Conservation (phyloP, 805 yeast species). For the Tetrapisispora namnaoensis region DNA sequence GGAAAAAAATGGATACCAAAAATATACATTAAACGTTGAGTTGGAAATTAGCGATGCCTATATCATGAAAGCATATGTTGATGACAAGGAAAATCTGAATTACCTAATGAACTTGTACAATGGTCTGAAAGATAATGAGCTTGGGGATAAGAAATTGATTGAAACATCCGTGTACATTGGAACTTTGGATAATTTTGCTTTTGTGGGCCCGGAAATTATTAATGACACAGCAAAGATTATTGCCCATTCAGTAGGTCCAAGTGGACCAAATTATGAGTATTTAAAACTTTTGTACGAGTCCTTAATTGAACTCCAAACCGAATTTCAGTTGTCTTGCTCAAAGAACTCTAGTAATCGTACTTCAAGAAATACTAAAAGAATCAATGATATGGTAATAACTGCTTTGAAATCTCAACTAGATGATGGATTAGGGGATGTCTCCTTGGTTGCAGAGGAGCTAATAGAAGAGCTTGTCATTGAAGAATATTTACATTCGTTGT, state of each 20-base stretch:
- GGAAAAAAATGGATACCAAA: constrained; percentile 82
- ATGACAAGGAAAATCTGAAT: background rate
- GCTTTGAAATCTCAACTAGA: background rate
- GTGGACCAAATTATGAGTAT: constrained; percentile 74
- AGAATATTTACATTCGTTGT: constrained; percentile 27
- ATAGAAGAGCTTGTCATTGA: constrained; percentile 3
- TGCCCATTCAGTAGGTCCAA: constrained; percentile 53
- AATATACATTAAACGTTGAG: constrained; percentile 56
- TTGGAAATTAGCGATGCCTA: constrained; percentile 21
- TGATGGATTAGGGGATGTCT: background rate
- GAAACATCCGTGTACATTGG: constrained; percentile 72
- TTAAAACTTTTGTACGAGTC: constrained; percentile 45
- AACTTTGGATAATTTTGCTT: constrained; percentile 68
- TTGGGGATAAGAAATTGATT: constrained; percentile 35
- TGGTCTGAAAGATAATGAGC: constrained; percentile 18
- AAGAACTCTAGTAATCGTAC: background rate
- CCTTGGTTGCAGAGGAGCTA: background rate
- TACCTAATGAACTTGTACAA: constrained; percentile 8
- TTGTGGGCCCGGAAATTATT: constrained; percentile 70
- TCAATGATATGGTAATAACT: background rate
- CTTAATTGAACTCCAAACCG: constrained; percentile 29
- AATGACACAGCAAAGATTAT: constrained; percentile 53
- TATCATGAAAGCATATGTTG: background rate
- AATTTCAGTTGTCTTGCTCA: background rate
- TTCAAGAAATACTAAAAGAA: background rate